These are phyloP conservation scores for Phialocephala subalpina DNA, from an alignment of 2,329 filamentous ascomycete species.

Conservation along the genomic window DNA sequence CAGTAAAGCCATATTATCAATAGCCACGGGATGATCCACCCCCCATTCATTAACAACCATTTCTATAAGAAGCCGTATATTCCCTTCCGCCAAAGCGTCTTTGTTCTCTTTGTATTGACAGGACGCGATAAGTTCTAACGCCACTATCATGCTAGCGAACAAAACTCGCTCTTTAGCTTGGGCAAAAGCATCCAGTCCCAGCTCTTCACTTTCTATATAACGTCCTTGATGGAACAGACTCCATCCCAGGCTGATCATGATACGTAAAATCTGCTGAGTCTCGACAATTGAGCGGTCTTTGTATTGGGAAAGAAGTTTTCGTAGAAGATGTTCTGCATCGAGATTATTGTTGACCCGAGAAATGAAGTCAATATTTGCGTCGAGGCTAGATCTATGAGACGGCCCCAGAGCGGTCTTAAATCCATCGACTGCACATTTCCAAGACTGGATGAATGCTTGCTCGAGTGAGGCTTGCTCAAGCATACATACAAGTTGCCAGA, in stretches of 20 bases:
- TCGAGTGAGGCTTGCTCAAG: conserved; percentile 27
- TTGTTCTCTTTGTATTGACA: no score
- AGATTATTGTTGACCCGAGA: neutral
- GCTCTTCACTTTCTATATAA: conserved; percentile 29
- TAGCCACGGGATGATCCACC: no score
- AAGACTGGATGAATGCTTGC: conserved; percentile 25
- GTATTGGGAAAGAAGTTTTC: conserved; percentile 26
- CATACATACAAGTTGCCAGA: conserved; percentile 25
- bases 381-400: conserved; percentile 21
- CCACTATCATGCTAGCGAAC: no score
- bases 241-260: conserved; percentile 33
- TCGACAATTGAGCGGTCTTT: conserved; percentile 12
- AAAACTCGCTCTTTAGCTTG: no score
- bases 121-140: no score
- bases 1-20: no score
- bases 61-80: no score
- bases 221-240: conserved; percentile 31
- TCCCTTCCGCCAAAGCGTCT: no score
- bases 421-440: conserved; percentile 29
- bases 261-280: neutral
- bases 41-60: no score
- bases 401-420: conserved; percentile 29
- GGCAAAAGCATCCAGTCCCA: conserved; percentile 25
- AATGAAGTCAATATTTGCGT: conserved; percentile 28
- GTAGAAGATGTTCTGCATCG: conserved; percentile 29